phyloP scores from a whole-genome alignment of 2,329 filamentous ascomycete species.

The Neofusicoccum umdonicola region DNA sequence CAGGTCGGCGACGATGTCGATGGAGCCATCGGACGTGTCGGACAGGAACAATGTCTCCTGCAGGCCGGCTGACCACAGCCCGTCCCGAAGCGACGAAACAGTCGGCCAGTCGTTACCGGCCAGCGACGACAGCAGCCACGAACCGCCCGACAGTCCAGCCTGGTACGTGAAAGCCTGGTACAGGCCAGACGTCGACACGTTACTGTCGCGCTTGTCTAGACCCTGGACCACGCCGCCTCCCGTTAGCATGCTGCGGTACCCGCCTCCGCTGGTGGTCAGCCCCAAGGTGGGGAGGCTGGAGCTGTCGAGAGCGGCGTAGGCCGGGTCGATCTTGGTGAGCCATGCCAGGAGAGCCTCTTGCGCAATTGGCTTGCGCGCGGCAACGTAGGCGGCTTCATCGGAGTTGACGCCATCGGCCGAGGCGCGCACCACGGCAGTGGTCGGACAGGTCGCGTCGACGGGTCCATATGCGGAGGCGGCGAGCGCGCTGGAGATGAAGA shows the following conservation, averaged over 20 bases:
- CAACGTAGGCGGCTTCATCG: slow-evolving; percentile 40
- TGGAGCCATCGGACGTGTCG: slow-evolving; percentile 33
- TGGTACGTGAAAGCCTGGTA: slow-evolving; percentile 49
- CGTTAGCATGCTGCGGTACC: slow-evolving; percentile 41
- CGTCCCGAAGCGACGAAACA: slow-evolving; percentile 38
- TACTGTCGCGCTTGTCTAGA: slow-evolving; percentile 44
- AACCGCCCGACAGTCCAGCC: slow-evolving; percentile 46
- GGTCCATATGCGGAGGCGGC: slow-evolving; percentile 35
- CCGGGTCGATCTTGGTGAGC: slow-evolving; percentile 30
- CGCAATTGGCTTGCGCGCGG: slow-evolving; percentile 39
- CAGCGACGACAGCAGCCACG: slow-evolving; percentile 47
- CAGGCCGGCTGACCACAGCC: slow-evolving; percentile 43
- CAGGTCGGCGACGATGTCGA: slow-evolving; percentile 33
- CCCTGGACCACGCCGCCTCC: slow-evolving; percentile 44
- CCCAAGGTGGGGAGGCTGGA: slow-evolving; percentile 41
- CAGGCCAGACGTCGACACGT: slow-evolving; percentile 38
- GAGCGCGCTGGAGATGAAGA: slow-evolving; percentile 4
- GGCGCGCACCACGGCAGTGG: slow-evolving; percentile 35
- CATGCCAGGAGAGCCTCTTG: slow-evolving; percentile 39
- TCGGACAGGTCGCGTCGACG: slow-evolving; percentile 37
- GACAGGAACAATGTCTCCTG: slow-evolving; percentile 36
- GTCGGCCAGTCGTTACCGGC: slow-evolving; percentile 49
- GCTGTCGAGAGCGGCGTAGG: slow-evolving; percentile 37
- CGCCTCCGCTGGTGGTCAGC: slow-evolving; percentile 38
- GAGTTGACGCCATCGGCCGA: slow-evolving; percentile 35